phyloP scores from a whole-genome alignment of 192 early-diverging fungal species.

The Coemansia asiatica region DNA sequence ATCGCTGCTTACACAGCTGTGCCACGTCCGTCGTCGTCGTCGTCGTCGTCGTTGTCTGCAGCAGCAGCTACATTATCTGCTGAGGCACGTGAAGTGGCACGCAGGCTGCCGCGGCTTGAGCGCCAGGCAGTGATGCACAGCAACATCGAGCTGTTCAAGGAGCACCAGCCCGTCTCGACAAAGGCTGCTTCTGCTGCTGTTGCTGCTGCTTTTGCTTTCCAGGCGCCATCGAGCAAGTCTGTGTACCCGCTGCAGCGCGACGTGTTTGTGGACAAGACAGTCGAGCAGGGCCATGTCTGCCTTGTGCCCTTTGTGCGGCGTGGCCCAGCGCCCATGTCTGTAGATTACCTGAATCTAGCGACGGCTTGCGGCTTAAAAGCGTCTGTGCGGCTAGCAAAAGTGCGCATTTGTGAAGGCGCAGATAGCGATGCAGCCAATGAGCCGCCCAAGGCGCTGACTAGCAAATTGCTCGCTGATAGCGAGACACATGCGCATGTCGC shows the following conservation, averaged over 20 bases:
- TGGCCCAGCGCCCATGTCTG: background rate
- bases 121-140: slow-evolving; percentile 53
- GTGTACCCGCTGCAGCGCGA: slow-evolving; percentile 14
- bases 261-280: slow-evolving; percentile 43
- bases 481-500: background rate
- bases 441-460: no score
- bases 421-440: background rate
- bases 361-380: background rate
- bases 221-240: background rate
- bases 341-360: slow-evolving; percentile 45
- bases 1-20: slow-evolving; percentile 19
- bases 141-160: slow-evolving; percentile 36
- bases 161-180: slow-evolving; percentile 15
- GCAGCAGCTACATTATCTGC: slow-evolving; percentile 1
- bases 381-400: background rate
- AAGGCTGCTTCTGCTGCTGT: no score
- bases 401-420: slow-evolving; percentile 28
- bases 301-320: slow-evolving; percentile 28
- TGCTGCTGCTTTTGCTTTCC: no score
- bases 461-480: no score
- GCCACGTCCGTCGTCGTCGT: slow-evolving; percentile 4
- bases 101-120: slow-evolving; percentile 41
- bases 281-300: slow-evolving; percentile 45
- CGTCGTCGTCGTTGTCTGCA: no score
- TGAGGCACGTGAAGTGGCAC: slow-evolving; percentile 30